phyloP scores from a whole-genome alignment of 1,284 basidiomycete genomes.

The Kwoniella shivajii region DNA sequence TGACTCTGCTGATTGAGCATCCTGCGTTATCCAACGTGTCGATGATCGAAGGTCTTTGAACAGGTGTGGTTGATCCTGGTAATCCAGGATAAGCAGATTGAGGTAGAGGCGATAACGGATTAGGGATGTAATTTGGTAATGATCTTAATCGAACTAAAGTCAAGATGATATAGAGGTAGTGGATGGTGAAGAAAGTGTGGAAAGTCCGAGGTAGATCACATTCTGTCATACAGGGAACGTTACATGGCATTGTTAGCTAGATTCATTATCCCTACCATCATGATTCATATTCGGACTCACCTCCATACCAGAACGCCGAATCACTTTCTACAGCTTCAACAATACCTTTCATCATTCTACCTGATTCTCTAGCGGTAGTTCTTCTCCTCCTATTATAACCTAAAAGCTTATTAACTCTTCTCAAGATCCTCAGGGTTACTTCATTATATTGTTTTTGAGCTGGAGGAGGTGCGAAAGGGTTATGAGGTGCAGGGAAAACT shows the following conservation, averaged over 20 bases:
- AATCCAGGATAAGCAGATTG: constrained; percentile 30
- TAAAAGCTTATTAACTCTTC: constrained; percentile 56
- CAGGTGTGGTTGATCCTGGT: constrained; percentile 14
- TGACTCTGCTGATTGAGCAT: constrained; percentile 38
- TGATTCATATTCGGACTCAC: constrained; percentile 44
- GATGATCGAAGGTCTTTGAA: constrained; percentile 56
- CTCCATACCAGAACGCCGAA: constrained; percentile 55
- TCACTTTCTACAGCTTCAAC: constrained; percentile 57
- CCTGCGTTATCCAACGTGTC: constrained; percentile 5
- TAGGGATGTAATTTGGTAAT: constrained; percentile 60
- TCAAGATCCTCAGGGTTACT: constrained; percentile 40
- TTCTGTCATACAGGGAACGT: constrained; percentile 58
- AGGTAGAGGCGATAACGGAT: constrained; percentile 44
- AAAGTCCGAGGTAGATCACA: constrained; percentile 89
- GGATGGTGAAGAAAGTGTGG: constrained; percentile 96
- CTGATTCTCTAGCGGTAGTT: constrained; percentile 60
- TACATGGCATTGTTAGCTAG: too few species aligned
- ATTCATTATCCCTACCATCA: too few species aligned
- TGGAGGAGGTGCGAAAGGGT: constrained; percentile 41
- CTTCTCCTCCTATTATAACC: constrained; percentile 59
- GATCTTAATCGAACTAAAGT: constrained; percentile 85
- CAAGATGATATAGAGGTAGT: constrained; percentile 90
- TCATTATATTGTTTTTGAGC: constrained; percentile 33
- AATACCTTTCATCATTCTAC: constrained; percentile 59
- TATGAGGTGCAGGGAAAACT: constrained; percentile 42